These are phyloP conservation scores for Colletotrichum zoysiae DNA, from an alignment of 2,329 filamentous ascomycete genomes.

Conservation along the genomic window DNA sequence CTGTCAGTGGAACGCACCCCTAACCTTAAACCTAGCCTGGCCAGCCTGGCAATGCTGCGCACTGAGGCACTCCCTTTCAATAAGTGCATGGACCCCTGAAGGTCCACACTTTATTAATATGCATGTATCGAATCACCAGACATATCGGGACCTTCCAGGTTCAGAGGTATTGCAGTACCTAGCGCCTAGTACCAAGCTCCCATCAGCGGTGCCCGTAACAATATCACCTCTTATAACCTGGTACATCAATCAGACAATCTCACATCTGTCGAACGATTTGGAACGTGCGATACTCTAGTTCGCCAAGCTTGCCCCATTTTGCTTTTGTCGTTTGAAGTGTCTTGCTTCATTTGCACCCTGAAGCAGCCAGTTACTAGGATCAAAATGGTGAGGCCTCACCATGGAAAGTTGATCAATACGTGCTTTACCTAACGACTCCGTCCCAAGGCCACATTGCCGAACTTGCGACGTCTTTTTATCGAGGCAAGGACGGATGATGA, in stretches of 20 bases:
- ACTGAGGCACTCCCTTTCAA: conserved; percentile 23
- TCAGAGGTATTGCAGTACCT: not conserved
- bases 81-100: conserved; percentile 29
- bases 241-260: not conserved
- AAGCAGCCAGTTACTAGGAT: conserved; percentile 13
- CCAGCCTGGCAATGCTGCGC: conserved; percentile 33
- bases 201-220: not conserved
- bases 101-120: conserved; percentile 6
- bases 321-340: not conserved
- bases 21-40: conserved; percentile 40
- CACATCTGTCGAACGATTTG: not conserved
- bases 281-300: not conserved
- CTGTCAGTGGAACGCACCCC: conserved; percentile 36
- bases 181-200: not conserved
- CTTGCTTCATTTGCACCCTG: too few relatives aligned
- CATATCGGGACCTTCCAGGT: not conserved
- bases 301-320: too few relatives aligned
- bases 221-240: not conserved
- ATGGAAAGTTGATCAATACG: not conserved
- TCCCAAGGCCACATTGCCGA: conserved; percentile 81
- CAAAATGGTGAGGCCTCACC: conserved; percentile 27
- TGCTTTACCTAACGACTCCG: conserved; percentile 25
- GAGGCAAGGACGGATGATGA: conserved; percentile 93
- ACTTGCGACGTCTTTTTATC: conserved; percentile 95
- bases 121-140: conserved; percentile 18